Evolutionary conservation across 768 basidiomycete genomes (phyloP).

Genomic region (Antrodiella citrinella): DNA sequence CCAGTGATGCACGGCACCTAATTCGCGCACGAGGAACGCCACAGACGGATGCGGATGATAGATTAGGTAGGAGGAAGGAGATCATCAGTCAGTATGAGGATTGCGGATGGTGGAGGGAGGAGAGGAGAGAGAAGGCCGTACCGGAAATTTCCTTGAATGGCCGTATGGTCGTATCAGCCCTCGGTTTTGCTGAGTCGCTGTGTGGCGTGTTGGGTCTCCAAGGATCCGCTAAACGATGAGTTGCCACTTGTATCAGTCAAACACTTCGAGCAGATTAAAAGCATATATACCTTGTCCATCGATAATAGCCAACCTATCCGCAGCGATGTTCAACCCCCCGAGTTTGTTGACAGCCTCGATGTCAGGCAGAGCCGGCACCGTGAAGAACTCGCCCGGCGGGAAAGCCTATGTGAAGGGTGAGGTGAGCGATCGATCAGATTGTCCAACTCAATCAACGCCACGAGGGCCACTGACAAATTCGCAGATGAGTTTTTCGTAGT

Average conservation of each 20-base stretch:
- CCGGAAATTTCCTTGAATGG: slow-evolving; percentile 86
- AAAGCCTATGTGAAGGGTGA: too few species aligned
- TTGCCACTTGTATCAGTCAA: too few species aligned
- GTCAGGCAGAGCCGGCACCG: slow-evolving; percentile 66
- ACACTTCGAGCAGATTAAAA: background rate
- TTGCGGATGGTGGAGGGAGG: background rate
- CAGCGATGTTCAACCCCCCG: slow-evolving; percentile 74
- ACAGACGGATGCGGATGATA: too few species aligned
- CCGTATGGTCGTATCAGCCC: slow-evolving; percentile 60
- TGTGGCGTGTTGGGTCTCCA: slow-evolving; percentile 86
- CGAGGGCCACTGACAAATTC: slow-evolving; percentile 29
- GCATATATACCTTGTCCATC: slow-evolving; percentile 63
- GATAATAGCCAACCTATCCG: slow-evolving; percentile 78
- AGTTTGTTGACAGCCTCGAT: slow-evolving; percentile 72
- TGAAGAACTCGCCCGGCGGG: slow-evolving; percentile 67
- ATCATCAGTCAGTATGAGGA: background rate
- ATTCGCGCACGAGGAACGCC: too few species aligned
- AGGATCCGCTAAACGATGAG: slow-evolving; percentile 75
- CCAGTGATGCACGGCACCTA: slow-evolving; percentile 58
- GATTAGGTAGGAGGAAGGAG: background rate
- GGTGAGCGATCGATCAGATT: too few species aligned
- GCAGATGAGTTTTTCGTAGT: slow-evolving; percentile 63
- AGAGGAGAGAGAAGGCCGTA: slow-evolving; percentile 26
- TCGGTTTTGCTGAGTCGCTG: slow-evolving; percentile 55
- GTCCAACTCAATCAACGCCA: too few species aligned